These are phyloP conservation scores for Petrea volubilis DNA, from an alignment of 257 asterid genomes.

Conservation along the genomic window DNA sequence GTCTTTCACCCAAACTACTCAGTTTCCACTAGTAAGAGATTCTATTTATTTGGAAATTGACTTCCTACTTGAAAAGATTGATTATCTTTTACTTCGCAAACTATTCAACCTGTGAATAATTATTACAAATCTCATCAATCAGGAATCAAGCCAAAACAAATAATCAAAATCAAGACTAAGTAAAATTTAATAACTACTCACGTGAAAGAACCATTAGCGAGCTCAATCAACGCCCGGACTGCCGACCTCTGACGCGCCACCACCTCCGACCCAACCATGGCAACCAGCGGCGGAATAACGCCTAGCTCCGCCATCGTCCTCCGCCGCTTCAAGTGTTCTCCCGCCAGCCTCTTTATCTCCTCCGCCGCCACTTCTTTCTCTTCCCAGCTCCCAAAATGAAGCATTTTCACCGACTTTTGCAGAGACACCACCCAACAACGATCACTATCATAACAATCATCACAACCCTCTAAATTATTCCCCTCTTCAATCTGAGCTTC, in stretches of 20 bases:
- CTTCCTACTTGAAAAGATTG: not conserved
- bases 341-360: constrained; percentile 67
- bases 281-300: constrained; percentile 85
- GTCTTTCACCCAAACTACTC: not conserved
- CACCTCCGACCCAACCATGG: constrained; percentile 64
- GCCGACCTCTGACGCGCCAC: constrained; percentile 62
- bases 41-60: not conserved
- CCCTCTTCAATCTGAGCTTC: constrained; percentile 19
- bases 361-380: constrained; percentile 71
- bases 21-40: not conserved
- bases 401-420: constrained; percentile 70
- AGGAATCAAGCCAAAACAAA: not conserved
- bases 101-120: not conserved
- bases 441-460: not conserved
- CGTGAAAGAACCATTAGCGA: constrained; percentile 79
- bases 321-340: constrained; percentile 50
- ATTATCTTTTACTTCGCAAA: not conserved
- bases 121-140: not conserved
- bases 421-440: constrained; percentile 45
- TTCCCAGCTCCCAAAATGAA: constrained; percentile 83
- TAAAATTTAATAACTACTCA: constrained; percentile 50
- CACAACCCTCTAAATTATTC: constrained; percentile 10
- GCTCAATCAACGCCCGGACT: constrained; percentile 58
- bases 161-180: not conserved
- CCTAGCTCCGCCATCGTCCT: constrained; percentile 88